A percentile compares a stretch with the other conserved stretches of the same genome.
Evolutionary conservation across 2,329 filamentous ascomycete genomes (phyloP).

Genomic region (Pseudogymnoascus sp.): DNA sequence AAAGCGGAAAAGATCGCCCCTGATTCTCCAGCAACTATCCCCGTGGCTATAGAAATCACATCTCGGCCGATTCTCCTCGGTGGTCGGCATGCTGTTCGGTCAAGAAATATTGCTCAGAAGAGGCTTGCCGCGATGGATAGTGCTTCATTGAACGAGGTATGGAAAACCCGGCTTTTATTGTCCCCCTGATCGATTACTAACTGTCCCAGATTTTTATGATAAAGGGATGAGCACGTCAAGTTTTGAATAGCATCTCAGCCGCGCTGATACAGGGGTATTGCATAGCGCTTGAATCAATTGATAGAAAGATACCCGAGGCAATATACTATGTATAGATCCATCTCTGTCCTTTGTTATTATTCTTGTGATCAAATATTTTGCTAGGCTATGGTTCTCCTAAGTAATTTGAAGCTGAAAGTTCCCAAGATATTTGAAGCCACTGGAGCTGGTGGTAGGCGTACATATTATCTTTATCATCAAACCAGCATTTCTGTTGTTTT

Average conservation of each 20-base stretch:
- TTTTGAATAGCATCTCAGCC: neutral
- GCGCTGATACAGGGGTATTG: neutral
- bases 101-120: slow-evolving; percentile 84
- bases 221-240: slow-evolving; percentile 32
- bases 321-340: neutral
- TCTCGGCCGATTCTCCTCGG: slow-evolving; percentile 41
- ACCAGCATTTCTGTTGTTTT: neutral
- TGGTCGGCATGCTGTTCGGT: slow-evolving; percentile 65
- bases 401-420: neutral
- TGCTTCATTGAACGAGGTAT: slow-evolving; percentile 77
- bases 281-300: neutral
- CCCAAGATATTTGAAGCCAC: neutral
- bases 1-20: slow-evolving; percentile 12
- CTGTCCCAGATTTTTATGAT: slow-evolving; percentile 59
- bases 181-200: slow-evolving; percentile 16
- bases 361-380: neutral
- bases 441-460: neutral
- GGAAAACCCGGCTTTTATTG: slow-evolving; percentile 20
- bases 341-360: neutral
- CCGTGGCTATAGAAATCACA: slow-evolving; percentile 36
- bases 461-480: neutral
- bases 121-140: slow-evolving; percentile 73
- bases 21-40: slow-evolving; percentile 24
- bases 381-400: neutral
- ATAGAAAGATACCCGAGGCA: slow-evolving; percentile 2